Conservation (phyloP, 2,329 filamentous ascomycete genomes). For the Chaetomiaceae sp. region DNA sequence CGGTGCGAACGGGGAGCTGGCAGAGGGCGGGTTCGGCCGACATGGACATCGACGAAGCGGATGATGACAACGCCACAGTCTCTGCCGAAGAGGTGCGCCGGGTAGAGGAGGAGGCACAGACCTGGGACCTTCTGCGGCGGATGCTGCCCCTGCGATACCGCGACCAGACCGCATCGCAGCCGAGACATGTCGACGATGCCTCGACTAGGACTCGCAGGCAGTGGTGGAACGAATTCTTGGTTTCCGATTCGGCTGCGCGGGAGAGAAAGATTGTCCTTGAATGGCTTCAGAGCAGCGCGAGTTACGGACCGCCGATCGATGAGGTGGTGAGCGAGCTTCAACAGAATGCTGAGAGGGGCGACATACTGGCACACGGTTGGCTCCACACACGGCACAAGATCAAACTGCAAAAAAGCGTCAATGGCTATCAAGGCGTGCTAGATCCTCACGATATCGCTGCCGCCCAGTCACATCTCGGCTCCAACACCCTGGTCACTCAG, state of each 20-base stretch:
- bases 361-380: slow-evolving; percentile 84
- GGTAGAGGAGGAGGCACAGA: slow-evolving; percentile 80
- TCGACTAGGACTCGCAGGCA: slow-evolving; percentile 30
- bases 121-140: slow-evolving; percentile 79
- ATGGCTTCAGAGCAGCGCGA: slow-evolving; percentile 79
- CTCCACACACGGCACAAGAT: slow-evolving; percentile 85
- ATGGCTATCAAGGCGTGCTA: slow-evolving; percentile 60
- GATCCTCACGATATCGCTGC: slow-evolving; percentile 57
- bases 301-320: slow-evolving; percentile 66
- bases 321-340: slow-evolving; percentile 72
- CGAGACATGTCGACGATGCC: slow-evolving; percentile 21
- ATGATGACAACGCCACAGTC: slow-evolving; percentile 27
- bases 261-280: slow-evolving; percentile 77
- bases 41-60: slow-evolving; percentile 53
- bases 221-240: slow-evolving; percentile 67
- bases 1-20: slow-evolving; percentile 28
- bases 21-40: slow-evolving; percentile 43
- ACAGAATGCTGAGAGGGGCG: slow-evolving; percentile 69
- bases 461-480: slow-evolving; percentile 51
- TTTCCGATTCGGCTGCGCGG: slow-evolving; percentile 65
- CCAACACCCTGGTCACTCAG: slow-evolving; percentile 68
- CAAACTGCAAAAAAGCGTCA: slow-evolving; percentile 80
- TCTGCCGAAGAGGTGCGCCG: slow-evolving; percentile 47
- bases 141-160: slow-evolving; percentile 67
- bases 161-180: slow-evolving; percentile 33